Conservation (phyloP, 805 yeast species). For the Teunomyces panamensis region DNA sequence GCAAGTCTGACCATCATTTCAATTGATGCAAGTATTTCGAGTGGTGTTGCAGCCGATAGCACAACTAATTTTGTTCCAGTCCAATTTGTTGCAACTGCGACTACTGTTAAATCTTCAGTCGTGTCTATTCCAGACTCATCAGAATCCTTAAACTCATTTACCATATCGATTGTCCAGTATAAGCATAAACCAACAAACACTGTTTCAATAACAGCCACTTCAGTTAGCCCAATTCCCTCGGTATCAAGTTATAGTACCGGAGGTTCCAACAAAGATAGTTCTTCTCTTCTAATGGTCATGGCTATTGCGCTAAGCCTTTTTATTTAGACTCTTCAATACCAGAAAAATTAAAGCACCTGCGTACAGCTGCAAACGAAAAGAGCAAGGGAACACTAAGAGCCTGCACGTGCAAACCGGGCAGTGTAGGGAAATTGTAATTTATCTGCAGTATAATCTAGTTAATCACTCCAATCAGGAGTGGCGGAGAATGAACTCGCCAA, state of each 20-base stretch:
- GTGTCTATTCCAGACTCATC: no score
- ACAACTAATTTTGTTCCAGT: no score
- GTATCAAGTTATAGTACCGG: background rate
- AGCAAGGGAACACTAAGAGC: background rate
- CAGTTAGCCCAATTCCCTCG: background rate
- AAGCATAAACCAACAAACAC: background rate
- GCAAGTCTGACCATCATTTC: no score
- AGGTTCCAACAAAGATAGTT: background rate
- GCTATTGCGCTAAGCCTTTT: background rate
- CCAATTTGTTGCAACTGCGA: no score
- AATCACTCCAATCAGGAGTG: slow-evolving; percentile 1
- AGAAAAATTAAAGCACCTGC: background rate
- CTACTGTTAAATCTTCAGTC: no score
- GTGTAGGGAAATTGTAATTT: background rate
- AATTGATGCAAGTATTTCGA: no score
- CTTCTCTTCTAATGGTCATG: background rate
- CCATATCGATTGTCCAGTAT: background rate
- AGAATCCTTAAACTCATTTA: no score
- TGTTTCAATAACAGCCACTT: background rate
- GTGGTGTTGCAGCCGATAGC: no score
- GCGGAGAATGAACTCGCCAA: background rate
- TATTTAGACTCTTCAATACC: background rate
- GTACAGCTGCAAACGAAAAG: no score
- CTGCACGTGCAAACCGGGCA: background rate
- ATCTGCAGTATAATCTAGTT: background rate